Base-by-base conservation (phyloP, 192 early-diverging fungal species). In the Coemansia sp. region DNA sequence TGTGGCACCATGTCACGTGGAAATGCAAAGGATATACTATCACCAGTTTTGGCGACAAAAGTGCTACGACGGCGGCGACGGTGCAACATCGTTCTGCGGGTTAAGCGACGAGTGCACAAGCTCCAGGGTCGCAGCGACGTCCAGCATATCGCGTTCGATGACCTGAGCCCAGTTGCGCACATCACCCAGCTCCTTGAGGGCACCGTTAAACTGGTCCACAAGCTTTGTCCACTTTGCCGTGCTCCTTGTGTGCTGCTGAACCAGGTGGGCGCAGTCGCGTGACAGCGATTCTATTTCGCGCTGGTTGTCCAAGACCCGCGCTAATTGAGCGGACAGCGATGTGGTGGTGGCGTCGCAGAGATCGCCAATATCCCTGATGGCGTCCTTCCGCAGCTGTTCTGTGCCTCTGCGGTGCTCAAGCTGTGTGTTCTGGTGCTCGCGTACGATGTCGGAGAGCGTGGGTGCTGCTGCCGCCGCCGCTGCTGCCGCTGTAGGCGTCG, bases 171-270 rank as follows among this genome's bases (percentile, higher is more conserved):
- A 96, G 69, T 92, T 91, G 46, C 89, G 81, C 20, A 94, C 89
- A 68, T 94, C 91, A 21, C 94, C 94, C 15, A 96, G 82, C 66
- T 96, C 93, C 81, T 96, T 96, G 7, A 94, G 75, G 21, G 93
- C 82, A 1, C 74, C 77, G 66, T 89, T 92, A 64, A 94, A 92
- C 61, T 88, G 81, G 34, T 88, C 86, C 1, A 94, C 86, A 40
- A 93, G 72, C 39, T 78, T 75, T 0, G 92, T 73, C 94, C 94
- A 96, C 72, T 93, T 88, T 30, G 87, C 75, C 9, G 91, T 89
- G 49, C 63, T 69, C 23, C 73, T 59, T 29, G 61, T 63, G 40
- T 81, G 78, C 55, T 75, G 70, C 58, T 75, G 72, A 0, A 75
- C 72, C 15, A 75, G 63, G 12, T 69, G 72, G 3, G 70, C 70